These are phyloP conservation scores for Aspergillus baeticus DNA, from an alignment of 495 filamentous ascomycete species.

Conservation along the genomic window DNA sequence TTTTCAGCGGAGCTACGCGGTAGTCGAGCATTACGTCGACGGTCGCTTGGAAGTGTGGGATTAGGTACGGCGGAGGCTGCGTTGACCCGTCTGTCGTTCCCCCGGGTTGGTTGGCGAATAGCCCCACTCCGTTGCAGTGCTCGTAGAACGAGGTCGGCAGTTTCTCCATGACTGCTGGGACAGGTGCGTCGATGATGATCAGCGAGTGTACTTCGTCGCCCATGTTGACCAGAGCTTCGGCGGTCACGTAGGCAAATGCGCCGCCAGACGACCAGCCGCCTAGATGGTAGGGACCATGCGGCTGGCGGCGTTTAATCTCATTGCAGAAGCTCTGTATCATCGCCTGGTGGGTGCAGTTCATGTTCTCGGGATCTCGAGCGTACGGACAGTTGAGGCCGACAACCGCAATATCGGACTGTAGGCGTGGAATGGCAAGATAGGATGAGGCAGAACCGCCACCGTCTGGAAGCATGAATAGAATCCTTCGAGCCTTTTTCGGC, in stretches of 20 bases:
- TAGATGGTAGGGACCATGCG: slow-evolving; percentile 64
- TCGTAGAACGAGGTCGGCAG: background rate
- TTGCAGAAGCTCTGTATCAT: slow-evolving; percentile 54
- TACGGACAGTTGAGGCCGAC: slow-evolving; percentile 19
- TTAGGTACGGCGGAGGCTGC: background rate
- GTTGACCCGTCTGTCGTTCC: background rate
- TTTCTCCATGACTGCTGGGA: background rate
- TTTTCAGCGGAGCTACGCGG: background rate
- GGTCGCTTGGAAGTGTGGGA: slow-evolving; percentile 2
- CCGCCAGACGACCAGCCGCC: slow-evolving; percentile 56
- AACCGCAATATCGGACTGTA: background rate
- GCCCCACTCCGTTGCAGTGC: background rate
- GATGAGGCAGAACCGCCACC: slow-evolving; percentile 27
- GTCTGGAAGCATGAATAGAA: slow-evolving; percentile 36
- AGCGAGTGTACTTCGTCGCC: slow-evolving; percentile 33
- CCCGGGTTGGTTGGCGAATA: background rate
- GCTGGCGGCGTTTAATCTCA: slow-evolving; percentile 64
- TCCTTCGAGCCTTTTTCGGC: slow-evolving; percentile 20
- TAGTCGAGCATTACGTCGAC: slow-evolving; percentile 6
- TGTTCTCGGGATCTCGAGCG: background rate
- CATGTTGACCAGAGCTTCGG: slow-evolving; percentile 25
- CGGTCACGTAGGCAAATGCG: slow-evolving; percentile 38
- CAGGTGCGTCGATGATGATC: slow-evolving; percentile 14
- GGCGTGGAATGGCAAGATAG: slow-evolving; percentile 6
- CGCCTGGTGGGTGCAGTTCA: background rate